phyloP scores from a whole-genome alignment of 306 rosid species.

The Arachis hypogaea region DNA sequence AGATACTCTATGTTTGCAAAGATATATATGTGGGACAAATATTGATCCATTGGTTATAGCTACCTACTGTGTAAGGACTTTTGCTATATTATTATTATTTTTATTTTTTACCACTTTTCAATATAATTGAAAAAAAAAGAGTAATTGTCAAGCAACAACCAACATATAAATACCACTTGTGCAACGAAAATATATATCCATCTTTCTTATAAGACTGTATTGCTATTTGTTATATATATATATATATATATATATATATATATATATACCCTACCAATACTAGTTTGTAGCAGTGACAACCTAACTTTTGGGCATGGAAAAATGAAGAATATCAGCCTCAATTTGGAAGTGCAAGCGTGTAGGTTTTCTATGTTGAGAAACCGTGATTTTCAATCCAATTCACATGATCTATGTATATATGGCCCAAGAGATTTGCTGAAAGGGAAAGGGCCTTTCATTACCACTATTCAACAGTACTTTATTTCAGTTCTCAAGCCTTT shows the following conservation, averaged over 20 bases:
- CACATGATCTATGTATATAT: background rate
- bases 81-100: too few relatives aligned
- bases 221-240: background rate
- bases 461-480: too few relatives aligned
- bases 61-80: too few relatives aligned
- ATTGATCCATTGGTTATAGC: too few relatives aligned
- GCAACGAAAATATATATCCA: background rate
- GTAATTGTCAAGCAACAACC: constrained; percentile 40
- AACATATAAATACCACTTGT: constrained; percentile 11
- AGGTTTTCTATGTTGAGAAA: background rate
- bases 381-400: constrained; percentile 23
- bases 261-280: constrained; percentile 15
- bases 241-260: background rate
- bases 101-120: background rate
- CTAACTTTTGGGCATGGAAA: constrained; percentile 16
- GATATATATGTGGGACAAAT: too few relatives aligned
- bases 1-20: background rate
- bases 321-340: constrained; percentile 15
- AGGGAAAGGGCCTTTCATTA: background rate
- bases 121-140: constrained; percentile 17
- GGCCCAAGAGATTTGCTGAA: constrained; percentile 36
- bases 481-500: too few relatives aligned
- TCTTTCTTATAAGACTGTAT: background rate
- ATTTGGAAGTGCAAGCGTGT: background rate
- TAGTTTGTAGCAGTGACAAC: background rate